A percentile compares a stretch with the other conserved stretches of the same genome.
These are phyloP conservation scores for Talaromyces islandicus DNA, from an alignment of 2,329 filamentous ascomycete species.

Conservation along the genomic window DNA sequence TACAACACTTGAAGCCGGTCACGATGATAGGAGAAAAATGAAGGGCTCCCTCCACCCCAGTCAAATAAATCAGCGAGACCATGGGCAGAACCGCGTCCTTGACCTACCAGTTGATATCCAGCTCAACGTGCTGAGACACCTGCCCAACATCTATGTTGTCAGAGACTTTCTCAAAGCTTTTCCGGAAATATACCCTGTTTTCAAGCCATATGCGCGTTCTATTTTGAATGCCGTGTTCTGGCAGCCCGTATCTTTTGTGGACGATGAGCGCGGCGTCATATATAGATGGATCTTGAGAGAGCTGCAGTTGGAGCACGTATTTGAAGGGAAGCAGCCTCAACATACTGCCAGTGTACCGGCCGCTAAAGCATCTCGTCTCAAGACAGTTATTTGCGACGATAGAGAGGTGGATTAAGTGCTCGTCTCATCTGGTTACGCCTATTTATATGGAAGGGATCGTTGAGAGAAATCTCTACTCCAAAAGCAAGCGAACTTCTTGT, in stretches of 20 bases:
- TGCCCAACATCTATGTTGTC: conserved; percentile 7
- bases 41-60: not conserved
- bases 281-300: conserved; percentile 10
- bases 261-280: conserved; percentile 6
- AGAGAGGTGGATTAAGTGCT: conserved; percentile 8
- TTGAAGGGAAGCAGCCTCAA: not conserved
- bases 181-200: conserved; percentile 2
- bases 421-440: not conserved
- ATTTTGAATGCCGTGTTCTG: conserved; percentile 9
- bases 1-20: not conserved
- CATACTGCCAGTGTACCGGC: not conserved
- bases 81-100: not conserved
- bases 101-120: conserved; percentile 6
- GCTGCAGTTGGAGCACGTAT: conserved; percentile 2
- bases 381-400: not conserved
- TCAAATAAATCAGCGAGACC: not conserved
- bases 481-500: not conserved
- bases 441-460: not conserved
- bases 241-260: conserved; percentile 1
- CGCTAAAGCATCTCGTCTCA: not conserved
- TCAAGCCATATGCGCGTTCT: conserved; percentile 2
- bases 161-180: conserved; percentile 8
- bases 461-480: not conserved
- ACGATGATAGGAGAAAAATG: not conserved
- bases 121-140: conserved; percentile 3